A percentile compares a stretch with the other conserved stretches of the same genome.
Conservation (phyloP, 2,329 filamentous ascomycete genomes). For the Allantophomopsis lycopodina region DNA sequence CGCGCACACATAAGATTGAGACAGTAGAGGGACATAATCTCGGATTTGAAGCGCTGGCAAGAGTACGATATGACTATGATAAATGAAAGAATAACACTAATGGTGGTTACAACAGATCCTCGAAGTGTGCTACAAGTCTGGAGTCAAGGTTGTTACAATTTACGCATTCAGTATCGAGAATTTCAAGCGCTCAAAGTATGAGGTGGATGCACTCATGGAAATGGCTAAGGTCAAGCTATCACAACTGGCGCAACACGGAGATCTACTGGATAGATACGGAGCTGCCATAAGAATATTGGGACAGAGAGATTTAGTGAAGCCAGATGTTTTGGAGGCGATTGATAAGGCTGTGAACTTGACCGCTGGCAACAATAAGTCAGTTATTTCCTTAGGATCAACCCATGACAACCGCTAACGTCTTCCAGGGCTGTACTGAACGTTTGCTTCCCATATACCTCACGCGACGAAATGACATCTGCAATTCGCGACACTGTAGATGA, state of each 20-base stretch:
- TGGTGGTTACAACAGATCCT: conserved; percentile 46
- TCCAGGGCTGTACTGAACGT: conserved; percentile 65
- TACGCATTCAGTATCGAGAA: conserved; percentile 99
- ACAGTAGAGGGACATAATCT: conserved; percentile 92
- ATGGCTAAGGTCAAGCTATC: conserved; percentile 92
- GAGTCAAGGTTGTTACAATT: conserved; percentile 91
- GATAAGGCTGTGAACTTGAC: conserved; percentile 80
- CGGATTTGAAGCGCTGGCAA: conserved; percentile 87
- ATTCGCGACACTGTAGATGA: conserved; percentile 80
- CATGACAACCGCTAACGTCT: conserved; percentile 4
- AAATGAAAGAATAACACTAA: neutral
- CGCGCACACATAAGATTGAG: conserved; percentile 81
- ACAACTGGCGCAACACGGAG: conserved; percentile 85
- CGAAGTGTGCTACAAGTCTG: conserved; percentile 95
- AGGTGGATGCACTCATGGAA: conserved; percentile 94
- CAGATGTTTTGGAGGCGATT: conserved; percentile 79
- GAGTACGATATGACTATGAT: conserved; percentile 35
- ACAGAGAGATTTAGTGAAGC: conserved; percentile 68
- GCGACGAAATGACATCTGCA: conserved; percentile 87
- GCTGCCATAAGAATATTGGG: conserved; percentile 78
- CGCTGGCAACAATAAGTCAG: conserved; percentile 67
- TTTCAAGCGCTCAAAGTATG: conserved; percentile 92
- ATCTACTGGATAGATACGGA: conserved; percentile 84
- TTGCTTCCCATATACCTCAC: conserved; percentile 93
- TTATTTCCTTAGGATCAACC: conserved; percentile 1